Evolutionary conservation across 2,329 filamentous ascomycete species (phyloP).

Genomic region (Balansia obtecta): DNA sequence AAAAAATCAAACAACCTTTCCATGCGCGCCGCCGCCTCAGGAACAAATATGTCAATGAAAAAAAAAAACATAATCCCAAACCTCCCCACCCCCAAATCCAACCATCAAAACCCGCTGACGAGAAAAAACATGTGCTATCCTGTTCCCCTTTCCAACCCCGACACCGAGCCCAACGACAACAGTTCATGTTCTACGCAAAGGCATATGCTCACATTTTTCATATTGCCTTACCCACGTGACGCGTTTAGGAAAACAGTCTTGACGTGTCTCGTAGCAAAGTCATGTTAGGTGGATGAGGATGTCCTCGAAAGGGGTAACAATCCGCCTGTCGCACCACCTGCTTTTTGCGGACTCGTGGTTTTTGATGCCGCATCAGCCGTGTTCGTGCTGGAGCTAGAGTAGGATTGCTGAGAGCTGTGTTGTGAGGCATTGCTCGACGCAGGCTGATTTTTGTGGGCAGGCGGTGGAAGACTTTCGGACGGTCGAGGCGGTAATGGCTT

Average conservation of each 20-base stretch:
- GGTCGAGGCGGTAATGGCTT: slow-evolving; percentile 18
- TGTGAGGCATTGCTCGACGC: background rate
- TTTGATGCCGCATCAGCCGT: background rate
- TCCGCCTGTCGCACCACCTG: slow-evolving; percentile 16
- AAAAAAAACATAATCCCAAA: background rate
- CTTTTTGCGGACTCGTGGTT: background rate
- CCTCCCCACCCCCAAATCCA: no score
- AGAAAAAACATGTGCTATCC: background rate
- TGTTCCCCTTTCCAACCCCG: background rate
- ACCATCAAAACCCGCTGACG: no score
- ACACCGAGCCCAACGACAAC: no score
- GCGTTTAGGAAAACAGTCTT: background rate
- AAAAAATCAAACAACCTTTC: background rate
- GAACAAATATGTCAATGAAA: no score
- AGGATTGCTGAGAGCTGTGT: background rate
- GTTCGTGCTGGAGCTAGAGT: background rate
- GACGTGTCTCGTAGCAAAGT: background rate
- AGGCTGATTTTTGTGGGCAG: background rate
- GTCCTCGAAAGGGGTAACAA: background rate
- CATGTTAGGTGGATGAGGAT: background rate
- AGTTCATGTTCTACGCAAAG: no score
- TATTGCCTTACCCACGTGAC: background rate
- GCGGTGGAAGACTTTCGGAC: slow-evolving; percentile 15
- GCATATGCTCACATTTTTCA: no score
- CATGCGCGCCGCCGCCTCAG: background rate